phyloP scores from a whole-genome alignment of 345 rosid species.

The Lumnitzera racemosa region DNA sequence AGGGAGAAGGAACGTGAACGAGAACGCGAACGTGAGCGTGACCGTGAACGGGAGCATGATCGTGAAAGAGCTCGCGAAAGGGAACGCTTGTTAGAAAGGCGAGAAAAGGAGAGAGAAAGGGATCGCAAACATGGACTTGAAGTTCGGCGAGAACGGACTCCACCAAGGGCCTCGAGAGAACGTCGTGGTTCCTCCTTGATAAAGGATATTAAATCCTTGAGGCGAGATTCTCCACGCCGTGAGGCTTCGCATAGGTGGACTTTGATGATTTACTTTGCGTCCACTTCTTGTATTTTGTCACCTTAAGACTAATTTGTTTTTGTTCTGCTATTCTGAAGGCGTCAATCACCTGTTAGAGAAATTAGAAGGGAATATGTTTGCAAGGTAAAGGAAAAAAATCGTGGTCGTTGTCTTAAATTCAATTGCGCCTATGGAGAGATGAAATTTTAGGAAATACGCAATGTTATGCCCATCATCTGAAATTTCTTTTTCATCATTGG shows the following conservation, averaged over 20 bases:
- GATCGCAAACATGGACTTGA: conserved; percentile 70
- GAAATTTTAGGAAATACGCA: not conserved
- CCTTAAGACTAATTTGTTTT: conserved; percentile 55
- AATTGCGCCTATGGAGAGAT: conserved; percentile 6
- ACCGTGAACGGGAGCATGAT: conserved; percentile 43
- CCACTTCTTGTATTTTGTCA: conserved; percentile 50
- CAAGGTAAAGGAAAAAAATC: conserved; percentile 69
- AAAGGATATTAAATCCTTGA: conserved; percentile 46
- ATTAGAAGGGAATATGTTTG: conserved; percentile 94
- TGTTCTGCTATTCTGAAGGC: conserved; percentile 99
- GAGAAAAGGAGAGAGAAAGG: conserved; percentile 75
- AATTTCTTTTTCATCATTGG: too few relatives aligned
- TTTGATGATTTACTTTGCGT: conserved; percentile 58
- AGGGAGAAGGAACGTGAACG: conserved; percentile 48
- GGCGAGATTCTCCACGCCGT: conserved; percentile 64
- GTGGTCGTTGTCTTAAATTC: conserved; percentile 5
- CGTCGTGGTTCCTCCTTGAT: conserved; percentile 65
- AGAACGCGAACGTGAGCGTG: conserved; percentile 9
- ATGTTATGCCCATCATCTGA: too few relatives aligned
- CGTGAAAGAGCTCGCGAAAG: conserved; percentile 24
- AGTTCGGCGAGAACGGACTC: conserved; percentile 58
- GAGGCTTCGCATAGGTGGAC: conserved; percentile 92
- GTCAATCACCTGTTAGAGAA: conserved; percentile 80
- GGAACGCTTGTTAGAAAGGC: conserved; percentile 55
- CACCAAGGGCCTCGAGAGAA: conserved; percentile 57